These are phyloP conservation scores for Solanum hybrid DNA, from an alignment of 305 asterid species.

Conservation along the genomic window DNA sequence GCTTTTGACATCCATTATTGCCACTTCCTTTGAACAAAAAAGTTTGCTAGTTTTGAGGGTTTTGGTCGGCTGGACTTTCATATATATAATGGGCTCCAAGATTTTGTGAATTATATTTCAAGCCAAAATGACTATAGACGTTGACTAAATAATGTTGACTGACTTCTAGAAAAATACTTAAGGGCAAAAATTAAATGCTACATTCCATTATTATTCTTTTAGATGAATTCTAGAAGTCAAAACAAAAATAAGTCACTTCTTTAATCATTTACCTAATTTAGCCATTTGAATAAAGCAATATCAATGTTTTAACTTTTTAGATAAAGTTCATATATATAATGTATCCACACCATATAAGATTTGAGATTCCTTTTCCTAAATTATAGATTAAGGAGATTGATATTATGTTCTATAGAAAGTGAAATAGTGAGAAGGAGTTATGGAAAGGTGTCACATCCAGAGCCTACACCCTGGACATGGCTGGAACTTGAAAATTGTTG, in stretches of 20 bases:
- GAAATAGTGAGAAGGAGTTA: too few relatives aligned
- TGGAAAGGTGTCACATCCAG: too few relatives aligned
- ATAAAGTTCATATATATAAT: too few relatives aligned
- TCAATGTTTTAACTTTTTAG: not conserved
- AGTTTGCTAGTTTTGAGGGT: not conserved
- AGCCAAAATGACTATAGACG: not conserved
- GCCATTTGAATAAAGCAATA: not conserved
- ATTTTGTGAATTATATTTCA: not conserved
- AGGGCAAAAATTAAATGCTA: not conserved
- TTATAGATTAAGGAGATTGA: too few relatives aligned
- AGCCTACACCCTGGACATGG: too few relatives aligned
- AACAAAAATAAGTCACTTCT: not conserved
- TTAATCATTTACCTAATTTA: not conserved
- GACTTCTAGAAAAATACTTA: not conserved
- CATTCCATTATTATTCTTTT: not conserved
- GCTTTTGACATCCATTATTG: not conserved
- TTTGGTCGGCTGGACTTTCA: not conserved
- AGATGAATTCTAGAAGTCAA: not conserved
- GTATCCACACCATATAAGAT: too few relatives aligned
- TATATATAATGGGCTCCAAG: not conserved
- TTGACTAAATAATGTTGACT: not conserved
- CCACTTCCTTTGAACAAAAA: not conserved
- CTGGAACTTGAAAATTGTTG: too few relatives aligned
- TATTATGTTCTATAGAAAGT: too few relatives aligned
- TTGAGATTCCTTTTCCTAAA: too few relatives aligned